Evolutionary conservation across 768 basidiomycete genomes (phyloP).

Genomic region (Steccherinum ochraceum): DNA sequence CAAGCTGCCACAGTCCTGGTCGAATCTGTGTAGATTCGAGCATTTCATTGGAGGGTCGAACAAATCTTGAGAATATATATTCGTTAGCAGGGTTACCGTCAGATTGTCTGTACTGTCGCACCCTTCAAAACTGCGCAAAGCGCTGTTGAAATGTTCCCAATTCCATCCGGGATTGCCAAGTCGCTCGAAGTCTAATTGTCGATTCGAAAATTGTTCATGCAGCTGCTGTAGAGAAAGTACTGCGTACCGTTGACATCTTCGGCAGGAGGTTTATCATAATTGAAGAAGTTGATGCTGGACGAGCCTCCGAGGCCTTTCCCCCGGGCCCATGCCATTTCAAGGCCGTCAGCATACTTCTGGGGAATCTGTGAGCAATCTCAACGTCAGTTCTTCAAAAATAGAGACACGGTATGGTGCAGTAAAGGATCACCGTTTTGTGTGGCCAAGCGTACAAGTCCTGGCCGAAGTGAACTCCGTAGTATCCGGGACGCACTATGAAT

Average conservation of each 20-base stretch:
- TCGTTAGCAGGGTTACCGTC: background rate
- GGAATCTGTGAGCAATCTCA: too few species aligned
- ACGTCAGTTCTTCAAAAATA: too few species aligned
- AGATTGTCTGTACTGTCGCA: background rate
- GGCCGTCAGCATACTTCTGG: background rate
- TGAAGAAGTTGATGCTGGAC: constrained; percentile 7
- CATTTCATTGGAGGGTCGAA: background rate
- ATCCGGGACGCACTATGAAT: constrained; percentile 16
- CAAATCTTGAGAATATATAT: background rate
- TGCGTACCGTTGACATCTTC: constrained; percentile 1
- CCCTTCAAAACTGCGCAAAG: too few species aligned
- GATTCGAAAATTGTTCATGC: too few species aligned
- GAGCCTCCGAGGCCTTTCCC: constrained; percentile 3
- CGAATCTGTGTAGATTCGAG: background rate
- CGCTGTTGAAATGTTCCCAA: too few species aligned
- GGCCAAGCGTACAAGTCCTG: too few species aligned
- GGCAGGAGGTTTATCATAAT: constrained; percentile 3
- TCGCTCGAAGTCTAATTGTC: too few species aligned
- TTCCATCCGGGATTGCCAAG: constrained; percentile 52
- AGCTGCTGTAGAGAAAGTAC: too few species aligned
- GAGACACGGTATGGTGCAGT: too few species aligned
- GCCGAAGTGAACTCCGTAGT: constrained; percentile 17
- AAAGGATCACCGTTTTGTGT: too few species aligned
- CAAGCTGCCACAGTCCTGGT: too few species aligned
- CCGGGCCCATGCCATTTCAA: background rate